A percentile compares a stretch with the other conserved stretches of the same genome.
Evolutionary conservation across 228 moss, liverwort and hornwort species (phyloP).

Genomic region (Sphagnum fallax): DNA sequence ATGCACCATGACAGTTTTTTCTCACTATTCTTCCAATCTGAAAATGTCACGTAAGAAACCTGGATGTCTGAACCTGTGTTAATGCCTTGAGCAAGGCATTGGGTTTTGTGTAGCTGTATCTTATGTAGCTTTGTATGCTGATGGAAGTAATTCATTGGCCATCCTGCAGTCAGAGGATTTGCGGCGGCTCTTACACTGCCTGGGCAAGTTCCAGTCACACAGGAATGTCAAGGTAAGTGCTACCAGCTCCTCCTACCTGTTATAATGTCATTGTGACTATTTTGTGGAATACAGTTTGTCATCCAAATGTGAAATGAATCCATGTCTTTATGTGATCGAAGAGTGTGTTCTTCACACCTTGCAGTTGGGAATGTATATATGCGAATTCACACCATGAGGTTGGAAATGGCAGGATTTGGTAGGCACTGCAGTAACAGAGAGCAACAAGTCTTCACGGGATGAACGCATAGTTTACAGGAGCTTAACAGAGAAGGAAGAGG

Average conservation of each 20-base stretch:
- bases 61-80: too few species aligned
- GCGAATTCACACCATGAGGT: too few species aligned
- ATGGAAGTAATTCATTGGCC: neutral
- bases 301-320: too few species aligned
- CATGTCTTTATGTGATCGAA: too few species aligned
- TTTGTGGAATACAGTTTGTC: neutral
- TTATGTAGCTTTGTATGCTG: neutral
- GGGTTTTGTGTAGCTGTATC: neutral
- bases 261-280: neutral
- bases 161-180: conserved; percentile 73
- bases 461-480: conserved; percentile 77
- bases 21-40: too few species aligned
- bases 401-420: conserved; percentile 59
- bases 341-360: too few species aligned
- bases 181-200: conserved; percentile 72
- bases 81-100: neutral
- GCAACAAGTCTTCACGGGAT: conserved; percentile 79
- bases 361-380: too few species aligned
- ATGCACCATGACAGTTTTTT: too few species aligned
- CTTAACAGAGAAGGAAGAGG: conserved; percentile 72
- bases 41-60: too few species aligned
- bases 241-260: neutral
- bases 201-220: conserved; percentile 73
- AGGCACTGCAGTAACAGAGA: conserved; percentile 70
- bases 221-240: conserved; percentile 68